Evolutionary conservation across 345 rosid species (phyloP), one percentile per base, ranked within the genome.

Genomic region (Combretum micranthum): DNA sequence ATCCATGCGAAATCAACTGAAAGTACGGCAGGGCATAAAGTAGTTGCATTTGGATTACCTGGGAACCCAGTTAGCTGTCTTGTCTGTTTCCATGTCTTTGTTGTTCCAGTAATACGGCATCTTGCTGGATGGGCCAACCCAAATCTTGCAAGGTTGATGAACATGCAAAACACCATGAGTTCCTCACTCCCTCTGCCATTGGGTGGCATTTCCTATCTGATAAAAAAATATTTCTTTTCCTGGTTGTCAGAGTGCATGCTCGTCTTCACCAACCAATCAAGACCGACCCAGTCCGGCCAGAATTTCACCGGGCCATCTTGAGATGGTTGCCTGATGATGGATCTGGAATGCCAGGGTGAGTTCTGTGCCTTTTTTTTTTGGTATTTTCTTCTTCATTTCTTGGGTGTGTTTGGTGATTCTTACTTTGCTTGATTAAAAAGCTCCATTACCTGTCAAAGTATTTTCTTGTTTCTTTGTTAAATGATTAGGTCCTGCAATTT

Each of bases 21-120:
- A 23, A 72, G 73, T 65, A 53, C 44, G n/a, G 44, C 21, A 39
- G 51, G 60, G 42, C 75, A 75, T 52, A 85, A 74, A 76, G 74
- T 83, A 60, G 88, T 93, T 74, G 94, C 92, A 47, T 89, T 93
- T 79, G 97, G 97, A 25, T 79, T 93, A 65, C 99, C 99, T 21
- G 99, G 99, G 71, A 89, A 93, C 75, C 99, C 97, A 66, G 99
- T 83, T 63, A 83, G 99, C 85, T 78, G 97, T 72, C 62, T 89
- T 55, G 97, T 89, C 64, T 83, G 92, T 72, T 93, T 93, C 77
- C 75, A 85, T 76, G 77, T 93, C 64, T 93, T 85, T 72, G 91
- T 89, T 45, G 80, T 83, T 64, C 96, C 97, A 52, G 55, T 94
- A 21, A 77, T 89, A 62, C 96, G 77, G 66, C 74, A 42, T 74